These are phyloP conservation scores for Candida sanyiensis DNA, from an alignment of 805 yeast genomes.

Conservation along the genomic window DNA sequence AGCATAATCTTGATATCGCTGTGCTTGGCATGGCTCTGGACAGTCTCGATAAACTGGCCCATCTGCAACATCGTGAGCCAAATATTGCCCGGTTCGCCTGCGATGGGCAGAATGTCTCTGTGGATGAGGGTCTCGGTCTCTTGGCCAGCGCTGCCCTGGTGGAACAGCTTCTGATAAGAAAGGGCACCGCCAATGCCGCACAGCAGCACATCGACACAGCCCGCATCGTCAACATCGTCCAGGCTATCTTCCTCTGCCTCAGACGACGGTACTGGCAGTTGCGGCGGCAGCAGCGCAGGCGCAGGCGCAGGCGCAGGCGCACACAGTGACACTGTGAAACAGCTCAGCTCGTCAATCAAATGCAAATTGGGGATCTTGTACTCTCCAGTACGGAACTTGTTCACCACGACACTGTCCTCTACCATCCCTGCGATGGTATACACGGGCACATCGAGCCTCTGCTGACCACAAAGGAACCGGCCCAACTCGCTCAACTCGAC, in stretches of 20 bases:
- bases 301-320: too few species aligned
- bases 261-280: too few species aligned
- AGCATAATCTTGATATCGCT: conserved; percentile 54
- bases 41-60: conserved; percentile 55
- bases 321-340: conserved; percentile 32
- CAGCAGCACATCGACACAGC: conserved; percentile 41
- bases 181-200: conserved; percentile 72
- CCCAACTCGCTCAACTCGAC: conserved; percentile 47
- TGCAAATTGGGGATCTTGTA: conserved; percentile 50
- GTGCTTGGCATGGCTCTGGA: conserved; percentile 34
- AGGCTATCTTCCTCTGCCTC: neutral
- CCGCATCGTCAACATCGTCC: conserved; percentile 13
- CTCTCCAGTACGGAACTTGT: conserved; percentile 51
- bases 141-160: conserved; percentile 44
- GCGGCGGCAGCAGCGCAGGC: too few species aligned
- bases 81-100: conserved; percentile 58
- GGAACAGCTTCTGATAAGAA: conserved; percentile 61
- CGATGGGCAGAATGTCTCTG: conserved; percentile 41
- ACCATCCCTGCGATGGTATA: conserved; percentile 74
- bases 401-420: conserved; percentile 65
- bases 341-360: conserved; percentile 53
- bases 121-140: conserved; percentile 17
- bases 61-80: conserved; percentile 72
- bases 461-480: conserved; percentile 39
- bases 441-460: conserved; percentile 50